Percentiles rank a stretch among this genome's conserved stretches.
phyloP scores from a whole-genome alignment of 345 rosid genomes.

The Balakata baccata region DNA sequence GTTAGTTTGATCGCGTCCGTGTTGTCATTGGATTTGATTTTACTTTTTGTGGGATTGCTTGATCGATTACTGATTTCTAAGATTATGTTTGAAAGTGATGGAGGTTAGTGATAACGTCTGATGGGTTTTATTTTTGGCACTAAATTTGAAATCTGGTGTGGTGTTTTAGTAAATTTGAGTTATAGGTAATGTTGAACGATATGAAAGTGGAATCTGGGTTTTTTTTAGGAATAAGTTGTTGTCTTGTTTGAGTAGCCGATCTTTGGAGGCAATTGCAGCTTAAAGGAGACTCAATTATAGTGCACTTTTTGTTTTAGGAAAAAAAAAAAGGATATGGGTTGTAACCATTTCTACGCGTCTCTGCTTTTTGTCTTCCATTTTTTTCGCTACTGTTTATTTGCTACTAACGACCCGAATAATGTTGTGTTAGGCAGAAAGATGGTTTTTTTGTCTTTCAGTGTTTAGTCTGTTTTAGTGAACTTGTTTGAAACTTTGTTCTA shows the following conservation, averaged over 20 bases:
- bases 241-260: constrained; percentile 23
- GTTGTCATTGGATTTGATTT: background rate
- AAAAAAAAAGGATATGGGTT: background rate
- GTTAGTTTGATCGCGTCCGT: background rate
- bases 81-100: constrained; percentile 8
- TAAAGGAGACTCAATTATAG: background rate
- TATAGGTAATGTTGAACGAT: constrained; percentile 11
- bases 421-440: background rate
- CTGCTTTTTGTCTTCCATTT: too few species aligned
- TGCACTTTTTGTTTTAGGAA: background rate
- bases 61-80: background rate
- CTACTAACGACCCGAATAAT: background rate
- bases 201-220: constrained; percentile 6
- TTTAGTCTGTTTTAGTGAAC: background rate
- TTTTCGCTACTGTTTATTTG: background rate
- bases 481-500: background rate
- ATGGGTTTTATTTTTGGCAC: constrained; percentile 14
- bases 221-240: constrained; percentile 31
- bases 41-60: background rate
- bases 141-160: constrained; percentile 17
- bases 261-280: constrained; percentile 15
- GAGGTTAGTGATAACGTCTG: background rate
- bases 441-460: background rate
- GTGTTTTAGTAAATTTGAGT: constrained; percentile 16
- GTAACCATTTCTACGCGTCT: background rate